These are phyloP conservation scores for Lophiostoma macrostomum DNA, from an alignment of 495 filamentous ascomycete species.

Conservation along the genomic window DNA sequence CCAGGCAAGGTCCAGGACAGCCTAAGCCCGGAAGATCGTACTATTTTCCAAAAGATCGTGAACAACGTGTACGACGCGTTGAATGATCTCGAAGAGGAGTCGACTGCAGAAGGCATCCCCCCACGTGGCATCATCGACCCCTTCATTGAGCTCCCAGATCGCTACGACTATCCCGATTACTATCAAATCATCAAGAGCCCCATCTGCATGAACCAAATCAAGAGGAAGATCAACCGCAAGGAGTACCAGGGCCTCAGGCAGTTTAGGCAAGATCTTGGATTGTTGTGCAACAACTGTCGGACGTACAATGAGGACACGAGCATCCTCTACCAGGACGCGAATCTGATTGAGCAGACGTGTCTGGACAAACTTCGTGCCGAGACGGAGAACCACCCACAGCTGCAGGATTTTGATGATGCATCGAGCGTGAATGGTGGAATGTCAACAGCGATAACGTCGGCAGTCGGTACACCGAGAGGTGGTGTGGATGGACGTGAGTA, in stretches of 20 bases:
- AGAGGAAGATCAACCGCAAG: constrained; percentile 88
- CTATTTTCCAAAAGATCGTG: constrained; percentile 69
- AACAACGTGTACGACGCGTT: constrained; percentile 71
- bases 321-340: constrained; percentile 85
- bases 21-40: constrained; percentile 51
- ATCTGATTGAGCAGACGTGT: constrained; percentile 67
- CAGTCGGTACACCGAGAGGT: constrained; percentile 66
- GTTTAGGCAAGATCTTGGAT: constrained; percentile 75
- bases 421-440: constrained; percentile 59
- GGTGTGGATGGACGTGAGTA: constrained; percentile 3
- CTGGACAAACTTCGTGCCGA: constrained; percentile 65
- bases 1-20: constrained; percentile 55
- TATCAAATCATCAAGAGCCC: constrained; percentile 88
- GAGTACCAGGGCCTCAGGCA: constrained; percentile 79
- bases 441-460: constrained; percentile 60
- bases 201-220: constrained; percentile 90
- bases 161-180: constrained; percentile 84
- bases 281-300: constrained; percentile 84
- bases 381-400: constrained; percentile 67
- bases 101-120: constrained; percentile 57
- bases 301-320: constrained; percentile 96
- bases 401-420: constrained; percentile 66
- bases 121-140: constrained; percentile 85
- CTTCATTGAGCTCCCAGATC: constrained; percentile 88
- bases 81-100: constrained; percentile 67